A percentile compares a stretch with the other conserved stretches of the same genome.
Conservation (phyloP, 805 yeast genomes). For the Hanseniaspora guilliermondii region DNA sequence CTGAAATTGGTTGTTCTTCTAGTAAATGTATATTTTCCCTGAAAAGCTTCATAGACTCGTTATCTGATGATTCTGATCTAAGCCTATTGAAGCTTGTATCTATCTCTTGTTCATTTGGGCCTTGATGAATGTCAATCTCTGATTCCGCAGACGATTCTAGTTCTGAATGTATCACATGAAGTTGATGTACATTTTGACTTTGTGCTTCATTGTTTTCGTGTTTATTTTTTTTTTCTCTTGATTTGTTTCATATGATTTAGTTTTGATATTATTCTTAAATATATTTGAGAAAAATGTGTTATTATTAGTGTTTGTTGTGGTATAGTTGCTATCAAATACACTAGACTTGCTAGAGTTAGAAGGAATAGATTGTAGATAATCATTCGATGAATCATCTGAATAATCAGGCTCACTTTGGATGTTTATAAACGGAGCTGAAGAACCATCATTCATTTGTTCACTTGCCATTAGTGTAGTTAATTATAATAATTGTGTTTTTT, state of each 20-base stretch:
- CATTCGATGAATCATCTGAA: neutral
- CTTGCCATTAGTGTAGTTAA: neutral
- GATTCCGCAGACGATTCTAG: constrained; percentile 4
- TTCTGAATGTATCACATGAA: constrained; percentile 3
- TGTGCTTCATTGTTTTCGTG: neutral
- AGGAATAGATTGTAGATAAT: neutral
- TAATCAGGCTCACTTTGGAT: constrained; percentile 12
- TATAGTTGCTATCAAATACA: neutral
- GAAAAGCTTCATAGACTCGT: constrained; percentile 10
- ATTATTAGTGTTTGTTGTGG: neutral
- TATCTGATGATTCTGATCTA: neutral
- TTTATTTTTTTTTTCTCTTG: neutral
- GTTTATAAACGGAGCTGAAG: neutral
- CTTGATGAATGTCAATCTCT: neutral
- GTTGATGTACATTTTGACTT: neutral
- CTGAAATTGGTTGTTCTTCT: constrained; percentile 8
- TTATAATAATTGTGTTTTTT: neutral
- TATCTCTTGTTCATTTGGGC: neutral
- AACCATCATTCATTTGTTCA: neutral
- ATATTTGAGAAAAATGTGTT: constrained; percentile 9
- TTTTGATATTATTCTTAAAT: neutral
- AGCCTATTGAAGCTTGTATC: neutral
- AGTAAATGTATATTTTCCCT: constrained; percentile 12
- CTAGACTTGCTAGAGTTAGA: neutral
- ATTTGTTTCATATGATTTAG: neutral